phyloP scores from a whole-genome alignment of 495 filamentous ascomycete genomes.

The Aspergillus sparsus region DNA sequence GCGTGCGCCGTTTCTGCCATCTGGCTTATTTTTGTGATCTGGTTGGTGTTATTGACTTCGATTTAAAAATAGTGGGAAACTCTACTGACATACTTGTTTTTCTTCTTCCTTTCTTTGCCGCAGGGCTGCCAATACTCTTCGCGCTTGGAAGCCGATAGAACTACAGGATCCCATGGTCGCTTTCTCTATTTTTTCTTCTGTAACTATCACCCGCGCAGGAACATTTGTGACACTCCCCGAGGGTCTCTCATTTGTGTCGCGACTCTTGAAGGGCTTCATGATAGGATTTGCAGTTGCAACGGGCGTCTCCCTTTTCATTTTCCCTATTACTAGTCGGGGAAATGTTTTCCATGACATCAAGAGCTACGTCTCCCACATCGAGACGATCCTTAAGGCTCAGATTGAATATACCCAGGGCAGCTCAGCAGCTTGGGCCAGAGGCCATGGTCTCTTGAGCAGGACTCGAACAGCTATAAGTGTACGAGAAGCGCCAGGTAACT shows the following conservation, averaged over 20 bases:
- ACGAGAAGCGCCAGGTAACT: constrained; percentile 24
- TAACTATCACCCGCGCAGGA: constrained; percentile 50
- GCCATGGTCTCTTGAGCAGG: constrained; percentile 24
- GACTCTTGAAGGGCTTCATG: constrained; percentile 62
- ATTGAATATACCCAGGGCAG: constrained; percentile 55
- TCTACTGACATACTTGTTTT: constrained; percentile 26
- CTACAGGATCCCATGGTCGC: constrained; percentile 70
- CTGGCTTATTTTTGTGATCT: constrained; percentile 78
- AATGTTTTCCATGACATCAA: constrained; percentile 58
- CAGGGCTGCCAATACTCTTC: constrained; percentile 43
- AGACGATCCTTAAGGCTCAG: constrained; percentile 55
- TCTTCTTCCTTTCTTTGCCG: constrained; percentile 12
- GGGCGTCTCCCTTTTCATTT: constrained; percentile 62
- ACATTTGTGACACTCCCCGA: constrained; percentile 52
- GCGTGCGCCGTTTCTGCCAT: constrained; percentile 71
- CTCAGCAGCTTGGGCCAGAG: constrained; percentile 24
- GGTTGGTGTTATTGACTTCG: constrained; percentile 37
- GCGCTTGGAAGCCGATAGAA: constrained; percentile 61
- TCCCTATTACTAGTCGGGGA: constrained; percentile 63
- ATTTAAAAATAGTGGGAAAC: no score
- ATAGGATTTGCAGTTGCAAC: constrained; percentile 66
- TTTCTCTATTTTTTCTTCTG: constrained; percentile 66
- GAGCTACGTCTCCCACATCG: constrained; percentile 51
- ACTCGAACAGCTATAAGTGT: constrained; percentile 27
- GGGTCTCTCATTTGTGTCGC: constrained; percentile 52